phyloP scores from a whole-genome alignment of 306 rosid genomes.

The Vigna mungo region DNA sequence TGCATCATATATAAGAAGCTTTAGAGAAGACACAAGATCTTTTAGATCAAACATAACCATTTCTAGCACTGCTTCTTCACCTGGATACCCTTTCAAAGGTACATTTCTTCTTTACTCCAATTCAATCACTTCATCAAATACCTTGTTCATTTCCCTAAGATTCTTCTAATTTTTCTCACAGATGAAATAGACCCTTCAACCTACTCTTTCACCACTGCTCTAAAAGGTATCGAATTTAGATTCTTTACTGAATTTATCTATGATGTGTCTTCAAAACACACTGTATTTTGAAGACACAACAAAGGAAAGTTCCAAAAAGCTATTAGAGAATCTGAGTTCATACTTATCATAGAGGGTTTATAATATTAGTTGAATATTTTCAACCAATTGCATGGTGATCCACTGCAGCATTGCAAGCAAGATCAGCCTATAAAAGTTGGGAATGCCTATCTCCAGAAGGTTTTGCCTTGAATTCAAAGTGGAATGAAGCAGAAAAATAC shows the following conservation, averaged over 20 bases:
- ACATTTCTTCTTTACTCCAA: neutral
- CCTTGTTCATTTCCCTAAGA: conserved; percentile 14
- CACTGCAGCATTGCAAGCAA: conserved; percentile 83
- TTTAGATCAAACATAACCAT: conserved; percentile 80
- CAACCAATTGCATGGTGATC: conserved; percentile 35
- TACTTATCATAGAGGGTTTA: conserved; percentile 9
- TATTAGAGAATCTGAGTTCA: neutral
- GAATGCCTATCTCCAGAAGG: conserved; percentile 87
- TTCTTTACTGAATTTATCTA: too few species aligned
- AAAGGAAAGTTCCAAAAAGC: too few species aligned
- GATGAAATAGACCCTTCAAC: conserved; percentile 97
- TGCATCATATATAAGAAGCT: conserved; percentile 85
- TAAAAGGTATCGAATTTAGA: conserved; percentile 58
- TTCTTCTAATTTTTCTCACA: conserved; percentile 40
- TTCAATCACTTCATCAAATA: neutral
- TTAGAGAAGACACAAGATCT: conserved; percentile 83
- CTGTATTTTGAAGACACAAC: too few species aligned
- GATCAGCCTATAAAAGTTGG: conserved; percentile 69
- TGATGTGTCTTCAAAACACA: too few species aligned
- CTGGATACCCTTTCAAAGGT: conserved; percentile 85
- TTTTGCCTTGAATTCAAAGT: conserved; percentile 89
- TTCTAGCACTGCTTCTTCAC: conserved; percentile 94
- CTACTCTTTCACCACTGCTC: conserved; percentile 87
- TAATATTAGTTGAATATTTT: conserved; percentile 26
- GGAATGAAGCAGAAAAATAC: conserved; percentile 97